Percentiles rank a stretch among this genome's conserved stretches.
Conservation (phyloP, 257 asterid species). For the Ajuga chamaepitys region DNA sequence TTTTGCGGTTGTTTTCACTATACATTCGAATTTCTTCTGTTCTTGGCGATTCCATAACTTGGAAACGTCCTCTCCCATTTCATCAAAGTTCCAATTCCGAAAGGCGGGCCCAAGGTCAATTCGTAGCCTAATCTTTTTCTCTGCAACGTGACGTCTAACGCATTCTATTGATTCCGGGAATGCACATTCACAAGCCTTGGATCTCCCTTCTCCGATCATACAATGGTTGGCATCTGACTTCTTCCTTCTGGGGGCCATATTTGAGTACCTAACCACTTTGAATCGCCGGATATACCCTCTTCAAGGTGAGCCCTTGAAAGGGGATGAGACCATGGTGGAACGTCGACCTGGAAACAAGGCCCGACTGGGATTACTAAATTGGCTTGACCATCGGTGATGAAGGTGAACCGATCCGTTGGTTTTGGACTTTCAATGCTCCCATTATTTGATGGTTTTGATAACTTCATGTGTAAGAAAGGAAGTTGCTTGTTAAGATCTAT, state of each 20-base stretch:
- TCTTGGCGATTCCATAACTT: too few species aligned
- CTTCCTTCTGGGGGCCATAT: slow-evolving; percentile 16
- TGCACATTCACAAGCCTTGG: slow-evolving; percentile 12
- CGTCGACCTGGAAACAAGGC: slow-evolving; percentile 28
- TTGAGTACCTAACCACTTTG: slow-evolving; percentile 16
- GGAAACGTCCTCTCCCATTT: slow-evolving; percentile 31
- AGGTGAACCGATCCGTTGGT: slow-evolving; percentile 16
- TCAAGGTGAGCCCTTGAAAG: not conserved
- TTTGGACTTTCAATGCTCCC: not conserved
- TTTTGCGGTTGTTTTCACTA: slow-evolving; percentile 3
- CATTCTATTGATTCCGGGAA: slow-evolving; percentile 16
- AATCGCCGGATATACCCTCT: not conserved
- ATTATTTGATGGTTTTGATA: not conserved
- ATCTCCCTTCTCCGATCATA: slow-evolving; percentile 19
- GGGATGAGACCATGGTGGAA: slow-evolving; percentile 17
- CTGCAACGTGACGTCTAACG: slow-evolving; percentile 12
- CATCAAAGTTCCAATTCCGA: slow-evolving; percentile 26
- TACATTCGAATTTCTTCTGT: slow-evolving; percentile 11
- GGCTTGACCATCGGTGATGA: slow-evolving; percentile 14
- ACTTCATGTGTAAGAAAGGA: not conserved
- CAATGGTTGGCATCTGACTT: not conserved
- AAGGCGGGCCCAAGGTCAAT: slow-evolving; percentile 17
- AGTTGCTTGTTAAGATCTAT: not conserved
- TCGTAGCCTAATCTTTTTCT: slow-evolving; percentile 4
- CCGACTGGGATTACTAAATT: slow-evolving; percentile 21